phyloP scores from a whole-genome alignment of 2,329 filamentous ascomycete species.

The Monosporascus sp. region DNA sequence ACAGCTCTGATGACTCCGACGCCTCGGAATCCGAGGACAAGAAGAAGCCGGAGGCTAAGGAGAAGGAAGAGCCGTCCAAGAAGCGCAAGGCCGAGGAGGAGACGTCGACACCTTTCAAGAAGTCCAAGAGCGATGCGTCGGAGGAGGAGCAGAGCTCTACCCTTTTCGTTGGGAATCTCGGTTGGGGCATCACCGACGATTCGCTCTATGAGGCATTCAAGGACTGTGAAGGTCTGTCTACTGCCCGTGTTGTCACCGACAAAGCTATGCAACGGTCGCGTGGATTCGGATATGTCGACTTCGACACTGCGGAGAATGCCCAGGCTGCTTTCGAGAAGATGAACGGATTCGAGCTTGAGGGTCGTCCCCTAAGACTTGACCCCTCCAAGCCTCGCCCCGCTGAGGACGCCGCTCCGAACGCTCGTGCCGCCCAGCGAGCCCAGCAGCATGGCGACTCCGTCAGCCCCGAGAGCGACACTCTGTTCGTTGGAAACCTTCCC shows the following conservation, averaged over 20 bases:
- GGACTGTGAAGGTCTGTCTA: conserved; percentile 65
- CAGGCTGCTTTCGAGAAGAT: conserved; percentile 68
- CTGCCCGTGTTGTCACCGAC: conserved; percentile 78
- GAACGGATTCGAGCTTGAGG: conserved; percentile 69
- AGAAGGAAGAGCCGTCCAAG: conserved; percentile 42
- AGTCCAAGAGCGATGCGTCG: conserved; percentile 56
- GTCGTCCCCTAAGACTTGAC: conserved; percentile 72
- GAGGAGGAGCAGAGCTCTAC: conserved; percentile 49
- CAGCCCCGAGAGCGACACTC: conserved; percentile 76
- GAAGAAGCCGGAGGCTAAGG: conserved; percentile 39
- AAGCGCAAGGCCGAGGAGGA: conserved; percentile 62
- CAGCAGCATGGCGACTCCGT: conserved; percentile 70
- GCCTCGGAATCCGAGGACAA: conserved; percentile 28
- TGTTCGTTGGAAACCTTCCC: conserved; percentile 87
- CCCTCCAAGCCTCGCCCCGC: conserved; percentile 64
- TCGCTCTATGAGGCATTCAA: conserved; percentile 77
- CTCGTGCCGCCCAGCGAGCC: conserved; percentile 59
- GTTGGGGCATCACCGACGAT: conserved; percentile 86
- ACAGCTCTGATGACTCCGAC: conserved; percentile 26
- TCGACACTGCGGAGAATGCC: conserved; percentile 60
- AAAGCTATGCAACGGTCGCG: conserved; percentile 76
- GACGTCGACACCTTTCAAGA: conserved; percentile 51
- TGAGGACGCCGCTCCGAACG: conserved; percentile 43
- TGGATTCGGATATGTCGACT: conserved; percentile 93
- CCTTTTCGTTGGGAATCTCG: conserved; percentile 84